phyloP scores from a whole-genome alignment of 306 rosid genomes.

The Quercus agrifolia region DNA sequence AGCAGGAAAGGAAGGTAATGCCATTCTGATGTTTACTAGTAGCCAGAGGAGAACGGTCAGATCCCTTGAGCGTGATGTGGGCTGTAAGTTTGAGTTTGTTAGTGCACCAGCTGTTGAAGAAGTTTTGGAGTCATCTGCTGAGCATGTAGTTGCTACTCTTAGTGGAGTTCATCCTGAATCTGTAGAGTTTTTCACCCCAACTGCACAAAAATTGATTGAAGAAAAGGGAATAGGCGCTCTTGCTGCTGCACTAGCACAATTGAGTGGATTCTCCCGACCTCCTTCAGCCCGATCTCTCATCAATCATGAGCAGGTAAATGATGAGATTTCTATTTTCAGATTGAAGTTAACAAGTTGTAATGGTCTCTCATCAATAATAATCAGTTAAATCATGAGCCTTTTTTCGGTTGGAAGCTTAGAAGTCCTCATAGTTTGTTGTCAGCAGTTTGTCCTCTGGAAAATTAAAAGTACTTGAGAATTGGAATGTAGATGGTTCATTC shows the following conservation, averaged over 20 bases:
- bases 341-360: neutral
- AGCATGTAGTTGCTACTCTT: constrained; percentile 83
- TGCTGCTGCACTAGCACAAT: constrained; percentile 95
- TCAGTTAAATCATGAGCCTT: constrained; percentile 47
- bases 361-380: constrained; percentile 75
- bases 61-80: constrained; percentile 97
- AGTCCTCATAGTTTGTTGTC: neutral
- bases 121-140: constrained; percentile 82
- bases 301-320: constrained; percentile 79
- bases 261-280: constrained; percentile 92
- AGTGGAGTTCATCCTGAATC: constrained; percentile 88
- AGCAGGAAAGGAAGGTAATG: constrained; percentile 88
- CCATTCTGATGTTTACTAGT: constrained; percentile 81
- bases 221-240: constrained; percentile 84
- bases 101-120: constrained; percentile 69
- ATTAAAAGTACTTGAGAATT: neutral
- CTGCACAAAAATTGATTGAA: constrained; percentile 77
- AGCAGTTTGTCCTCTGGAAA: constrained; percentile 7
- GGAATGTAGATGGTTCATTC: neutral
- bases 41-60: constrained; percentile 95
- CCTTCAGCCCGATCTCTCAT: constrained; percentile 90
- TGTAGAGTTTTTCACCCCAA: constrained; percentile 71
- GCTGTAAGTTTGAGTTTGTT: constrained; percentile 83
- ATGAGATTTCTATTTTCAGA: constrained; percentile 7
- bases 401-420: constrained; percentile 3